Percentiles rank a stretch among this genome's conserved stretches.
phyloP scores from a whole-genome alignment of 2,329 filamentous ascomycete species.

The Aureobasidium mangrovei region DNA sequence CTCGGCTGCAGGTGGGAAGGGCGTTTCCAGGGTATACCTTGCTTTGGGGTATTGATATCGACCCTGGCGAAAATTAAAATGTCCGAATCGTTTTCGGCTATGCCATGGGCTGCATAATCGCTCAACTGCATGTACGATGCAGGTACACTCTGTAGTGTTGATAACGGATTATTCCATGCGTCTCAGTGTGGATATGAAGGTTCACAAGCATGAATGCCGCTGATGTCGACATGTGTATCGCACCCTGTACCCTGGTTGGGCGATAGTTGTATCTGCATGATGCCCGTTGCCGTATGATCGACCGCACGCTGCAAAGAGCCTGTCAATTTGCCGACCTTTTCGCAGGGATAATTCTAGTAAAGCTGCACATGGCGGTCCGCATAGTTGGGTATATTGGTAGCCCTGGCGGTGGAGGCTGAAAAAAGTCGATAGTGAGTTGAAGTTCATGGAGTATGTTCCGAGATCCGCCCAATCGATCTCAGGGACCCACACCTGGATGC shows the following conservation, averaged over 20 bases:
- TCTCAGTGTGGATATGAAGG: not conserved
- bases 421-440: not conserved
- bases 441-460: not conserved
- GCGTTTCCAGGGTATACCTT: too few relatives aligned
- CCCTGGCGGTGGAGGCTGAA: not conserved
- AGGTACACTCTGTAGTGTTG: not conserved
- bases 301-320: not conserved
- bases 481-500: not conserved
- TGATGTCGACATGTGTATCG: not conserved
- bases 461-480: not conserved
- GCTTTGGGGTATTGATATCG: too few relatives aligned
- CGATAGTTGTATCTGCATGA: not conserved
- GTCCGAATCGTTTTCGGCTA: not conserved
- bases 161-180: not conserved
- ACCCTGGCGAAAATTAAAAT: not conserved
- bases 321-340: too few relatives aligned
- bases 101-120: not conserved
- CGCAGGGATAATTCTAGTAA: too few relatives aligned
- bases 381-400: not conserved
- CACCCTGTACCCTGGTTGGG: not conserved
- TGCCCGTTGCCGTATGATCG: not conserved
- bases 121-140: not conserved
- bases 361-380: not conserved
- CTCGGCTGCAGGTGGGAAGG: too few relatives aligned
- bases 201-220: not conserved